Conservation (phyloP, 345 rosid species). For the Barbarea vulgaris region DNA sequence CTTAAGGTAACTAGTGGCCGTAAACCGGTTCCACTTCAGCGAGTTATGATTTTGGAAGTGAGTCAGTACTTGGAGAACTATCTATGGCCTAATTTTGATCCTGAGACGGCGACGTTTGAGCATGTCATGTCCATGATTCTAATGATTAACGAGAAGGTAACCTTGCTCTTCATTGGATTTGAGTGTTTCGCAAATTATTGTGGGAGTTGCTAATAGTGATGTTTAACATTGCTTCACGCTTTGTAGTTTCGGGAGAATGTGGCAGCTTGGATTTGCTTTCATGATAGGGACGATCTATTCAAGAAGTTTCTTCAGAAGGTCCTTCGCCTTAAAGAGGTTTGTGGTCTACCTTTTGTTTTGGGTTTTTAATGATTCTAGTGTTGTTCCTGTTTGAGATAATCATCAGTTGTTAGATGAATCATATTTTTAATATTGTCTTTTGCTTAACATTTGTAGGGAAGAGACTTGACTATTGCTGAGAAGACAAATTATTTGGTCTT, state of each 20-base stretch:
- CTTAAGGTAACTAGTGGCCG: constrained; percentile 68
- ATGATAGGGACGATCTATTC: constrained; percentile 73
- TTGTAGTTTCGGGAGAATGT: constrained; percentile 97
- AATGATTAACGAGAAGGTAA: constrained; percentile 95
- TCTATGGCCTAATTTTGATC: constrained; percentile 90
- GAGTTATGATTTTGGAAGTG: constrained; percentile 96
- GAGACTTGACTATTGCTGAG: constrained; percentile 79
- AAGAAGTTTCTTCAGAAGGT: constrained; percentile 78
- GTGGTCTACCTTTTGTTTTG: constrained; percentile 29
- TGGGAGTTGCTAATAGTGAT: neutral
- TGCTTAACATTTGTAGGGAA: constrained; percentile 60
- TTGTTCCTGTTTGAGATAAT: constrained; percentile 8
- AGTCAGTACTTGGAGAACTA: constrained; percentile 96
- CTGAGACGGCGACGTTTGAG: constrained; percentile 77
- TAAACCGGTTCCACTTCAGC: constrained; percentile 85
- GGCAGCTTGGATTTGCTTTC: constrained; percentile 95
- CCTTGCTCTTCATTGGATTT: neutral
- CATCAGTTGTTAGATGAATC: neutral
- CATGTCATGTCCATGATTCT: constrained; percentile 98
- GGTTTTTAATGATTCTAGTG: neutral
- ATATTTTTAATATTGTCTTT: constrained; percentile 15
- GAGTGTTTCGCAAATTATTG: neutral
- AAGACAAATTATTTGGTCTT: constrained; percentile 93
- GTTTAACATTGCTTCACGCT: constrained; percentile 5
- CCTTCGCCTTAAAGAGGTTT: constrained; percentile 87